A percentile compares a stretch with the other conserved stretches of the same genome.
phyloP scores from a whole-genome alignment of 208 protist genomes.

The Crithidia sp. region DNA sequence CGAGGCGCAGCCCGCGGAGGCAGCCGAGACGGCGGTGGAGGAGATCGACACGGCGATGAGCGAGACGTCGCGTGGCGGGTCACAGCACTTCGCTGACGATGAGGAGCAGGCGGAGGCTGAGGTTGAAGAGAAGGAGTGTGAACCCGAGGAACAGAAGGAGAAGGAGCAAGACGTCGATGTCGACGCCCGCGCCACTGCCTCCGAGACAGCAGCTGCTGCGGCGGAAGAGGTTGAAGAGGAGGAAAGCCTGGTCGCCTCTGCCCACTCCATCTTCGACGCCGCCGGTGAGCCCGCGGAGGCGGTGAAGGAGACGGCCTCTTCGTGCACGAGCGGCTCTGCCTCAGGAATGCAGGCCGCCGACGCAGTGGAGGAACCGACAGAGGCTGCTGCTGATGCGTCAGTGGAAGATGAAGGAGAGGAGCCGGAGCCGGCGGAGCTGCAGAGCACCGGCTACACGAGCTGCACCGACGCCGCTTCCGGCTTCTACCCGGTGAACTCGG shows the following conservation, averaged over 20 bases:
- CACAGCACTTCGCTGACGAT: background rate
- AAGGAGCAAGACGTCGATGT: too few species aligned
- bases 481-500: conserved; percentile 3
- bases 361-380: background rate
- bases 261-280: conserved; percentile 9
- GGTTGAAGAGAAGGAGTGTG: background rate
- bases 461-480: background rate
- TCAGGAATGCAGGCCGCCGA: background rate
- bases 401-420: background rate
- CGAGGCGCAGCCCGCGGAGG: background rate
- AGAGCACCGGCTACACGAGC: background rate
- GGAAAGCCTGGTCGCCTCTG: conserved; percentile 7
- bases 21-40: background rate
- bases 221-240: background rate
- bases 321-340: background rate
- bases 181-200: background rate
- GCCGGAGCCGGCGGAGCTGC: background rate
- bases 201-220: background rate
- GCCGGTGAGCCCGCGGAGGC: background rate
- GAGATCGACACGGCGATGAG: conserved; percentile 8
- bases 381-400: background rate
- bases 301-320: background rate
- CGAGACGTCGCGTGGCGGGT: background rate
- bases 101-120: background rate
- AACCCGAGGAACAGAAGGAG: too few species aligned